phyloP scores from a whole-genome alignment of 306 rosid genomes.

The Hippophae gyantsensis region DNA sequence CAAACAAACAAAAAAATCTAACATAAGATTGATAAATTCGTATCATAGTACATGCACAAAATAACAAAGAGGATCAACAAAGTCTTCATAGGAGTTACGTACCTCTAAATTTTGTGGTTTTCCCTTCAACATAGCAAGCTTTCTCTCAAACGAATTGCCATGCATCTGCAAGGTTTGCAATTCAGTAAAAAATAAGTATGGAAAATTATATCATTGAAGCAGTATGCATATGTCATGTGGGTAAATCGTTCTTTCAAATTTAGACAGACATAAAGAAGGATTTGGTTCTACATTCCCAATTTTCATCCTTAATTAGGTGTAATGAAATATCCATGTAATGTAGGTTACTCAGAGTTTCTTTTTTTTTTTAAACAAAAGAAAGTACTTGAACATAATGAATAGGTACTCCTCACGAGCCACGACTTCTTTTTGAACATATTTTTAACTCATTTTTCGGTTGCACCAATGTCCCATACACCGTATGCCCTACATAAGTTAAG shows the following conservation, averaged over 20 bases:
- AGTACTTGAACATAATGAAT: not conserved
- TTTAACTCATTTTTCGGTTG: not conserved
- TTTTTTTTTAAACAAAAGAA: too few relatives aligned
- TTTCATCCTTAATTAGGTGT: too few relatives aligned
- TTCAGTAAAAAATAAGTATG: slow-evolving; percentile 11
- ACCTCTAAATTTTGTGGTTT: slow-evolving; percentile 46
- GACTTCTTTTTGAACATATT: not conserved
- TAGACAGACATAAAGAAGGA: too few relatives aligned
- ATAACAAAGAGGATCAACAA: not conserved
- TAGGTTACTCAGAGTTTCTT: too few relatives aligned
- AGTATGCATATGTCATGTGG: too few relatives aligned
- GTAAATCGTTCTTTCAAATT: too few relatives aligned
- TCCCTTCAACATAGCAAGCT: slow-evolving; percentile 79
- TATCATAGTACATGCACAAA: too few relatives aligned
- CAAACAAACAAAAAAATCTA: not conserved
- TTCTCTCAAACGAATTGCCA: slow-evolving; percentile 91
- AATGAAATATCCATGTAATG: too few relatives aligned
- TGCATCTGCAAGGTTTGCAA: slow-evolving; percentile 46
- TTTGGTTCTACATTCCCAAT: too few relatives aligned
- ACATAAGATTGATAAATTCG: too few relatives aligned
- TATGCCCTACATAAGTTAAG: not conserved
- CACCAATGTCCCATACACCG: not conserved
- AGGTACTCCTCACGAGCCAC: not conserved
- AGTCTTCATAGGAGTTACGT: slow-evolving; percentile 23
- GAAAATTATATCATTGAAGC: too few relatives aligned